phyloP scores from a whole-genome alignment of 805 yeast genomes.

The Myxozyma vanderwaltii region DNA sequence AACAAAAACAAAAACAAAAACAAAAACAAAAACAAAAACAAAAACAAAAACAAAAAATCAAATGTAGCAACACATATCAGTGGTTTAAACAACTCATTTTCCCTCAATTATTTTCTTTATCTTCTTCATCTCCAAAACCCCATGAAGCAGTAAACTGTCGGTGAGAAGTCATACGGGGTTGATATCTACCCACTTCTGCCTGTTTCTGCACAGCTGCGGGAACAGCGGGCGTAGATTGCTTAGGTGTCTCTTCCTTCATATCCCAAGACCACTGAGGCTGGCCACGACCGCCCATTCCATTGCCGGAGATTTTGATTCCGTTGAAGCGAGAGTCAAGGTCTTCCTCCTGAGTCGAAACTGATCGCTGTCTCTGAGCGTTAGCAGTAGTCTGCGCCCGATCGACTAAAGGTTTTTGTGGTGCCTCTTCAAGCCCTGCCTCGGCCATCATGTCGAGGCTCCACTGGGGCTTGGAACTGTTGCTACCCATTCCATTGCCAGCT shows the following conservation, averaged over 20 bases:
- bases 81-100: not conserved
- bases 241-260: not conserved
- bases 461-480: constrained; percentile 19
- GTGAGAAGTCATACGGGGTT: constrained; percentile 20
- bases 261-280: constrained; percentile 23
- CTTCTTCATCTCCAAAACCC: constrained; percentile 27
- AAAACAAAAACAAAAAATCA: too few relatives aligned
- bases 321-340: constrained; percentile 6
- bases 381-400: not conserved
- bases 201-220: constrained; percentile 5
- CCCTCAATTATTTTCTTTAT: constrained; percentile 22
- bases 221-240: not conserved
- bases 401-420: constrained; percentile 4
- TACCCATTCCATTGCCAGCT: constrained; percentile 29
- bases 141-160: constrained; percentile 28
- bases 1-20: too few relatives aligned
- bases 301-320: constrained; percentile 29
- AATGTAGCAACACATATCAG: too few relatives aligned
- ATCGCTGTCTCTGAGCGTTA: not conserved
- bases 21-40: too few relatives aligned
- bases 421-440: constrained; percentile 15
- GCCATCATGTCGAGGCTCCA: constrained; percentile 11
- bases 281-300: constrained; percentile 33
- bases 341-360: not conserved
- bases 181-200: constrained; percentile 13